Percentiles rank a stretch among this genome's conserved stretches.
Conservation (phyloP, 108 stramenopile genomes). For the Aurantiochytrium sp. region DNA sequence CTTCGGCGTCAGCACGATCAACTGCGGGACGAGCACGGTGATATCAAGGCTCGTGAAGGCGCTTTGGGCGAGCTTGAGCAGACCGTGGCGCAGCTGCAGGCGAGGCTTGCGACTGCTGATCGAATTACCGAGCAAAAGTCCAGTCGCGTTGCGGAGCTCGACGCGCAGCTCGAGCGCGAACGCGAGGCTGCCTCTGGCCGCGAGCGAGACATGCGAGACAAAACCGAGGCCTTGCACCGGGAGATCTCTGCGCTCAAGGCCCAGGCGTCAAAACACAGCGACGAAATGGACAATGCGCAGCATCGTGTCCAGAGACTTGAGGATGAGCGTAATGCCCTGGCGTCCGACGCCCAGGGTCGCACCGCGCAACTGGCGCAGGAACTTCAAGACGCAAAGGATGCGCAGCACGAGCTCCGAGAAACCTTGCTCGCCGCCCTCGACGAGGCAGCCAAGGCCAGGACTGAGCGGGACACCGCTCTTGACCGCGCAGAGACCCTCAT, state of each 20-base stretch:
- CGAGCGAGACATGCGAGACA: not conserved
- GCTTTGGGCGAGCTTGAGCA: no score
- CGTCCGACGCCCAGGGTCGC: not conserved
- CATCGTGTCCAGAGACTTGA: not conserved
- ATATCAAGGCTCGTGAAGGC: no score
- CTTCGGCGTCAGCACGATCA: no score
- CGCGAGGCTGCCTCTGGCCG: not conserved
- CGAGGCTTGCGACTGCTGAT: no score
- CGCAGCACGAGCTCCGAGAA: no score
- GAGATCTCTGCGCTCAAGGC: no score
- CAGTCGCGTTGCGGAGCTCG: not conserved
- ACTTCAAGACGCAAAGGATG: not conserved
- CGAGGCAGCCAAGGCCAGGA: not conserved
- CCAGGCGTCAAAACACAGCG: no score
- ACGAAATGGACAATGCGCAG: not conserved
- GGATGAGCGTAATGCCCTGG: not conserved
- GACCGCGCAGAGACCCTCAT: not conserved
- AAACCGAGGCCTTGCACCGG: no score
- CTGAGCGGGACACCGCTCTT: not conserved
- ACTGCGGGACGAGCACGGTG: no score
- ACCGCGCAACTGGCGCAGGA: not conserved
- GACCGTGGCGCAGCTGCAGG: no score
- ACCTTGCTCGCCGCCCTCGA: not conserved
- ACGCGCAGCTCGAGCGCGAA: not conserved
- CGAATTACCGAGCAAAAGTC: not conserved